Evolutionary conservation across 73 alveolate species (phyloP).

Genomic region (Paramecium tetraurelia): DNA sequence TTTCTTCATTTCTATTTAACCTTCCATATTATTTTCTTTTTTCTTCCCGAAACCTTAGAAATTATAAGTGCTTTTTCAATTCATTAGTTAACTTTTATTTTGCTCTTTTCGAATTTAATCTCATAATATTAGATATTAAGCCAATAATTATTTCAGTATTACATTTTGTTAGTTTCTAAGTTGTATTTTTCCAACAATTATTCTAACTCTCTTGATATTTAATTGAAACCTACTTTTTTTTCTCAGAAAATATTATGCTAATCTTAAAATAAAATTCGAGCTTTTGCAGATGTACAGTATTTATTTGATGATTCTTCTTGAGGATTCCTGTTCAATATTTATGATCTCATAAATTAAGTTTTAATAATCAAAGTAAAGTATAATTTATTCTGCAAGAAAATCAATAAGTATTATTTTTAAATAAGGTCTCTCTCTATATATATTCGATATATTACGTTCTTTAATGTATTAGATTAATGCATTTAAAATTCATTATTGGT

Average conservation of each 20-base stretch:
- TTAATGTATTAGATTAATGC: too few relatives aligned
- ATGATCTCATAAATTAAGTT: background rate
- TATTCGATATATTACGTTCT: too few relatives aligned
- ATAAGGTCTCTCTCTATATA: too few relatives aligned
- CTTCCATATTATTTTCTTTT: too few relatives aligned
- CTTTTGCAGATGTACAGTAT: too few relatives aligned
- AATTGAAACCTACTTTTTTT: background rate
- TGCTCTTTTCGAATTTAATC: background rate
- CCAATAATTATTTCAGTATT: background rate
- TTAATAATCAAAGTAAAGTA: background rate
- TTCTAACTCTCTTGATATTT: slow-evolving; percentile 17
- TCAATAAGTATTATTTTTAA: background rate
- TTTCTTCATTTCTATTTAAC: too few relatives aligned
- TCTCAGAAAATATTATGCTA: background rate
- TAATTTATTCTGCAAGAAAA: background rate
- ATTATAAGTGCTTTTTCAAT: too few relatives aligned
- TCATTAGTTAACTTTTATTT: background rate
- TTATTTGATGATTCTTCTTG: background rate
- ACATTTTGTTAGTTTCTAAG: slow-evolving; percentile 15
- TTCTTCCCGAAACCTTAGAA: too few relatives aligned
- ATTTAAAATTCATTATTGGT: too few relatives aligned
- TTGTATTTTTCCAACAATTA: background rate
- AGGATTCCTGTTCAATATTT: background rate
- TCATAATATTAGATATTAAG: background rate
- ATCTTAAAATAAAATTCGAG: background rate